Base-by-base conservation (phyloP, 345 rosid genomes). In the Xanthoceras sorbifolium region DNA sequence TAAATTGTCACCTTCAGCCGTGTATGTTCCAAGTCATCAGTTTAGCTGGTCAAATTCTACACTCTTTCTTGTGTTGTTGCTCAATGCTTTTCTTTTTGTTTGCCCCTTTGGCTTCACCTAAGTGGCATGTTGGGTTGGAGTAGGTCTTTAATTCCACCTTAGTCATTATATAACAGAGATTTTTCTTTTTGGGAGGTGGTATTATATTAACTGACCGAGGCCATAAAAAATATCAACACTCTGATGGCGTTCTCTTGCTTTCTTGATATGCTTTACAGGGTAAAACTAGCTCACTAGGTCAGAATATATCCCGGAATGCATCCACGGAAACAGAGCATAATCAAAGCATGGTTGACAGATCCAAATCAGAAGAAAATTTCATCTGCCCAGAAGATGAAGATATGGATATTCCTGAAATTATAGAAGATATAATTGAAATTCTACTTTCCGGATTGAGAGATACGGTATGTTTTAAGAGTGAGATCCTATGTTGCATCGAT, bases 361-460 rank as follows among this genome's bases (percentile, higher is more conserved):
- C 76, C 22, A 77, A 78, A 77, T 80, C 78, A 77, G 90, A 84
- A 69, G 79, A 79, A 79, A 68, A 38, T 84, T 77, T 69, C 12
- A 76, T 80, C 81, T 77, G 61, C 78, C 52, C 80, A 17, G 82
- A 87, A 78, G 97, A 89, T 75, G 96, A 91, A 79, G 97, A 86
- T 75, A 90, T 91, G 89, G 94, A 96, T 46, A 87, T 96, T 78
- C 99, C 98, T 52, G 97, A 93, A 57, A 84, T 87, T 74, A 34
- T 96, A 65, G 99, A 96, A 85, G 97, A 96, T 82, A 92, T 92
- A 40, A 89, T 96, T 75, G 99, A 91, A 79, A 89, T 93, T 89
- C 79, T 93, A 77, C 97, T 96, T 70, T 82, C 91, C 82, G 97
- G 97, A 76, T 82, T 96, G 85, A 90, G 85, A 79, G 98, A 96